Conservation (phyloP, 2,329 filamentous ascomycete species). For the Penicillium fuscoglaucum region DNA sequence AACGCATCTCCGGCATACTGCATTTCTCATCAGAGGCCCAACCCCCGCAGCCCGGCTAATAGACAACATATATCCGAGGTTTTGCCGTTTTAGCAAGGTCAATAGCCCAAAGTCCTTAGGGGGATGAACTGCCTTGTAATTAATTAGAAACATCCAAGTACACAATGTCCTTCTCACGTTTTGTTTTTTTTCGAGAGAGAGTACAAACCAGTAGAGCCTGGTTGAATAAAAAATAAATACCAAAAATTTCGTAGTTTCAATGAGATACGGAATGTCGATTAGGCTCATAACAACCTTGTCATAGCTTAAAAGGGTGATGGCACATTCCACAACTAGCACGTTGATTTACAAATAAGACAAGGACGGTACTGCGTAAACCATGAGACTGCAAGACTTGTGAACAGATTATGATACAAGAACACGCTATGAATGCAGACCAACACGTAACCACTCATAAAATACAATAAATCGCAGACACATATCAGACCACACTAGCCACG, state of each 20-base stretch:
- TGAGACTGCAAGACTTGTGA: neutral
- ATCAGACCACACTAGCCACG: neutral
- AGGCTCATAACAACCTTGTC: neutral
- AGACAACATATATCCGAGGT: neutral
- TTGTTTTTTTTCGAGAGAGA: neutral
- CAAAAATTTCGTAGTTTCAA: neutral
- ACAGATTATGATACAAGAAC: constrained; percentile 6
- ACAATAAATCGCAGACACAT: neutral
- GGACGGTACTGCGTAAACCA: neutral
- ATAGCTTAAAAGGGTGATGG: neutral
- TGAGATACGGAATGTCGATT: neutral
- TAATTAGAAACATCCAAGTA: neutral
- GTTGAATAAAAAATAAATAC: neutral
- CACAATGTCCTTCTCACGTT: neutral
- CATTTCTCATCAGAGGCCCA: neutral
- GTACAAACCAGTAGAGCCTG: neutral
- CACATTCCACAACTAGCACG: neutral
- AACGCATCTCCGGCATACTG: neutral
- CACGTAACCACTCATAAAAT: constrained; percentile 4
- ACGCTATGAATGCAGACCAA: constrained; percentile 10
- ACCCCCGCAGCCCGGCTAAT: neutral
- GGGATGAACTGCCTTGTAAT: neutral
- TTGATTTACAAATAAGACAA: neutral
- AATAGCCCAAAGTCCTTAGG: neutral
- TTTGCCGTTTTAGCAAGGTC: neutral